These are phyloP conservation scores for Claviceps capensis DNA, from an alignment of 2,329 filamentous ascomycete species.

Conservation along the genomic window DNA sequence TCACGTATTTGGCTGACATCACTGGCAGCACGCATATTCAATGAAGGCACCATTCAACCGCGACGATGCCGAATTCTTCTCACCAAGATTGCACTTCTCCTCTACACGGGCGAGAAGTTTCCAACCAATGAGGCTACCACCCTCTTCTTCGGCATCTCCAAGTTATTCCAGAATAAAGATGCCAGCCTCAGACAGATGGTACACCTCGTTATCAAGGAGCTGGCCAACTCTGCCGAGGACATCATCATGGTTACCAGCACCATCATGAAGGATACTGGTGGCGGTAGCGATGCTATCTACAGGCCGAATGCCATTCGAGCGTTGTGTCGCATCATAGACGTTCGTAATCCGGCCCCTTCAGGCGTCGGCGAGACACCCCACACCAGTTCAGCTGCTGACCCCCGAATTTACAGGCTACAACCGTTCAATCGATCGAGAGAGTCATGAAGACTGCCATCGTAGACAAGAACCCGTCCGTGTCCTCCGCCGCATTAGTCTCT, in stretches of 20 bases:
- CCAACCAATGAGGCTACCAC: conserved; percentile 94
- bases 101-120: conserved; percentile 96
- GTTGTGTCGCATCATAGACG: conserved; percentile 91
- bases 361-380: neutral
- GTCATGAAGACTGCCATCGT: conserved; percentile 99
- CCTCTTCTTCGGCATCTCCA: conserved; percentile 97
- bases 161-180: conserved; percentile 99
- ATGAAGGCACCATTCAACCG: conserved; percentile 90
- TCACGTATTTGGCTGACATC: conserved; percentile 2
- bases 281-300: conserved; percentile 86
- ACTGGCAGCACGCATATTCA: conserved; percentile 77
- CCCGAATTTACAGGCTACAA: conserved; percentile 51
- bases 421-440: conserved; percentile 93
- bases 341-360: conserved; percentile 28
- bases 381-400: neutral
- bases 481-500: conserved; percentile 88
- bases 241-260: conserved; percentile 99
- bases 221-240: conserved; percentile 89
- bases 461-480: conserved; percentile 95
- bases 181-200: conserved; percentile 97
- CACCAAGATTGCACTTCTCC: conserved; percentile 89
- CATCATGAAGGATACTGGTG: conserved; percentile 98
- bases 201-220: conserved; percentile 94
- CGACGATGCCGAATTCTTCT: conserved; percentile 94
- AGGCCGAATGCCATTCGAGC: conserved; percentile 92